Evolutionary conservation across 2,329 filamentous ascomycete species (phyloP), one percentile per base, ranked within the genome.

Genomic region (Phaeoacremonium minimum): DNA sequence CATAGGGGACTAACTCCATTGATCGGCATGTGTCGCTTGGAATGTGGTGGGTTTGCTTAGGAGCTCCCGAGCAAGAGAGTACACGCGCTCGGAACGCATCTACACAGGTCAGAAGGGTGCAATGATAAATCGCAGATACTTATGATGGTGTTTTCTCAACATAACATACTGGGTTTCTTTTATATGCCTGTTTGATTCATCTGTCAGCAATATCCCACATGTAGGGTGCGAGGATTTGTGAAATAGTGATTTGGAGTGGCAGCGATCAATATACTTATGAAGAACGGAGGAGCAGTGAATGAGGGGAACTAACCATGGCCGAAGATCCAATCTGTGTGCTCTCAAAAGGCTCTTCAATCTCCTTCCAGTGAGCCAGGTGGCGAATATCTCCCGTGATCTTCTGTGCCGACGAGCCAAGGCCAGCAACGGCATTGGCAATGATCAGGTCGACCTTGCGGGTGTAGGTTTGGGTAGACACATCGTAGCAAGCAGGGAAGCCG

Each of bases 271-370:
- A 9, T 9, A 26, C 9, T 9, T 26, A n/a, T 26, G 22, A n/a
- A 26, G n/a, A 26, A n/a, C 9, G 22, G 22, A 9, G 22, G 22
- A 26, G 22, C 22, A 26, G 22, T 9, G 22, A n/a, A 26, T 62
- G 33, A 28, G 15, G 9, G n/a, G 26, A 5, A 38, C 37, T 17
- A 4, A 44, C 52, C 56, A 77, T 75, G 40, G 80, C 80, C 32
- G 69, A 75, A 30, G 70, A 77, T 18, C 83, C 85, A 47, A 90
- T 88, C 63, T 94, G 87, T 46, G 80, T 76, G 50, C 79, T 80
- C 64, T 90, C 85, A 49, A 88, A 87, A 1, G 86, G 87, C 67
- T 90, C 86, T 55, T 94, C 89, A 40, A 93, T 69, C 60, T 94
- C 87, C 70, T 95, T 94, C 63, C 80, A 75, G 52, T 75, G 70